Conservation (phyloP, 305 asterid genomes). For the Euphrasia arctica region DNA sequence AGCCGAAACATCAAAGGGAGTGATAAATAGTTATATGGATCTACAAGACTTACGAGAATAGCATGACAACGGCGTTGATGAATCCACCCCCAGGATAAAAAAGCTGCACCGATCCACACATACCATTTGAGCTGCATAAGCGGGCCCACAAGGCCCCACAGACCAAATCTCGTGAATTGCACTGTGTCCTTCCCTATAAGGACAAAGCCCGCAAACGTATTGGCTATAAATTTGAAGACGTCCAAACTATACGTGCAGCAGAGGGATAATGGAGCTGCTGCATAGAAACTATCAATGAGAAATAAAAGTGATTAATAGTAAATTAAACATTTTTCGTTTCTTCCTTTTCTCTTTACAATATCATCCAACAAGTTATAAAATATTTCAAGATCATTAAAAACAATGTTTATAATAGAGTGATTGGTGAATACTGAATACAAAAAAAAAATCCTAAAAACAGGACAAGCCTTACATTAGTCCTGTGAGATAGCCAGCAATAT, state of each 20-base stretch:
- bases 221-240: slow-evolving; percentile 38
- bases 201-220: slow-evolving; percentile 41
- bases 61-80: slow-evolving; percentile 41
- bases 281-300: slow-evolving; percentile 20
- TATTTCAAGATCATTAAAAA: too few relatives aligned
- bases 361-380: too few relatives aligned
- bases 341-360: too few relatives aligned
- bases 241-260: slow-evolving; percentile 50
- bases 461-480: slow-evolving; percentile 53
- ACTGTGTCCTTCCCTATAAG: slow-evolving; percentile 19
- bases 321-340: too few relatives aligned
- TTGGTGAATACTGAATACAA: too few relatives aligned
- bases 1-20: neutral
- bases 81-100: slow-evolving; percentile 7
- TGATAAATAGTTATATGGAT: neutral
- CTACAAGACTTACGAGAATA: slow-evolving; percentile 53
- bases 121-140: slow-evolving; percentile 54
- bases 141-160: slow-evolving; percentile 42
- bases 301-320: slow-evolving; percentile 28
- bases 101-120: slow-evolving; percentile 15
- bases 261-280: slow-evolving; percentile 13
- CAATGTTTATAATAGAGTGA: too few relatives aligned
- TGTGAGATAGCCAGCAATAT: slow-evolving; percentile 43
- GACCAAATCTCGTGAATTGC: slow-evolving; percentile 18
- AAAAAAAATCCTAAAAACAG: neutral